Conservation (phyloP, 2,329 filamentous ascomycete genomes). For the Lasiodiplodia hormozganensis region DNA sequence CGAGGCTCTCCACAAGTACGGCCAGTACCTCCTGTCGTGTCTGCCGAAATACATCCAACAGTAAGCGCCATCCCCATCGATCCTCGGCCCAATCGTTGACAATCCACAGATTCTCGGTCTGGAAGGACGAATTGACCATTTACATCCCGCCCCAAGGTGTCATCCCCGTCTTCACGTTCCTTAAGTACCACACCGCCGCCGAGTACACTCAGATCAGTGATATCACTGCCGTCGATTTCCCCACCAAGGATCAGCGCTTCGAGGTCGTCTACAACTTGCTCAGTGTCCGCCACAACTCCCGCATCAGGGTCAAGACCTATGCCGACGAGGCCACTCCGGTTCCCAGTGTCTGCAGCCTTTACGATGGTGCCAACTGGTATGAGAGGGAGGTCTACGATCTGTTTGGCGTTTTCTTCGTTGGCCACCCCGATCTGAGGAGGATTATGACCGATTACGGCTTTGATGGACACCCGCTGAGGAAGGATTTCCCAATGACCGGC, state of each 20-base stretch:
- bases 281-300: slow-evolving; percentile 93
- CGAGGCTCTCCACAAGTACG: slow-evolving; percentile 90
- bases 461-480: slow-evolving; percentile 94
- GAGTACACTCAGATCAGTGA: slow-evolving; percentile 94
- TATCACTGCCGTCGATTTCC: slow-evolving; percentile 95
- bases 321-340: slow-evolving; percentile 95
- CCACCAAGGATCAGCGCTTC: slow-evolving; percentile 92
- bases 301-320: slow-evolving; percentile 98
- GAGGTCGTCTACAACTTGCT: slow-evolving; percentile 98
- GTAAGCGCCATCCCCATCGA: slow-evolving; percentile 37
- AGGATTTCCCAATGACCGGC: slow-evolving; percentile 96
- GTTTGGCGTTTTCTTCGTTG: slow-evolving; percentile 95
- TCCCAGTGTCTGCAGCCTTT: slow-evolving; percentile 83
- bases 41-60: slow-evolving; percentile 98
- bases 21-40: slow-evolving; percentile 94
- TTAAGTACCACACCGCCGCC: slow-evolving; percentile 97
- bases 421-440: slow-evolving; percentile 91
- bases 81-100: slow-evolving; percentile 16
- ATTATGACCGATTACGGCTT: slow-evolving; percentile 99
- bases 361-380: slow-evolving; percentile 98
- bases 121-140: slow-evolving; percentile 98
- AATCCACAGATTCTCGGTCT: slow-evolving; percentile 80
- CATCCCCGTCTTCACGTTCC: slow-evolving; percentile 89
- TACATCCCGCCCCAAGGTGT: slow-evolving; percentile 89
- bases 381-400: slow-evolving; percentile 98